These are phyloP conservation scores for Nemania bipapillata DNA, from an alignment of 2,329 filamentous ascomycete genomes.

Conservation along the genomic window DNA sequence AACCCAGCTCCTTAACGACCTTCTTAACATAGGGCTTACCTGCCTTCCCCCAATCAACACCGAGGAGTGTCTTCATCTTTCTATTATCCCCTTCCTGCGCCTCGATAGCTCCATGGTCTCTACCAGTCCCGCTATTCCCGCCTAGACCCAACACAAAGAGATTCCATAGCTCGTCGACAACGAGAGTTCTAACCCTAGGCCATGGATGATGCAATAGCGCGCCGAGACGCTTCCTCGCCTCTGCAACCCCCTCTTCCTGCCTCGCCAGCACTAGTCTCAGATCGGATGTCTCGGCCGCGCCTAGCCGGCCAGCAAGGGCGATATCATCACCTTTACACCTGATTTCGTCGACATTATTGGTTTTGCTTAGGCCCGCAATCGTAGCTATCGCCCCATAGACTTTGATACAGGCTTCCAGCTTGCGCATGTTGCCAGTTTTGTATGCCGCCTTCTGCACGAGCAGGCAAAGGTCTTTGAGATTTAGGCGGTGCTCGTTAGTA, in stretches of 20 bases:
- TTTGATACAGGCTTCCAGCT: conserved; percentile 81
- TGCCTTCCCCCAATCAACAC: conserved; percentile 69
- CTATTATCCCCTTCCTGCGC: conserved; percentile 6
- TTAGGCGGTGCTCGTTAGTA: conserved; percentile 49
- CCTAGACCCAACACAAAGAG: conserved; percentile 47
- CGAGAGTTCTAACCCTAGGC: conserved; percentile 73
- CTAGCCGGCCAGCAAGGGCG: conserved; percentile 11
- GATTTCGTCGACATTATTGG: neutral
- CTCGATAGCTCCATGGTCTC: conserved; percentile 40
- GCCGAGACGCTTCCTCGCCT: conserved; percentile 74
- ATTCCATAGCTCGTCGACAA: conserved; percentile 70
- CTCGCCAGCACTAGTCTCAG: conserved; percentile 45
- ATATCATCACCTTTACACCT: neutral
- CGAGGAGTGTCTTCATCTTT: conserved; percentile 55
- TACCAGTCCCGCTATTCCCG: neutral
- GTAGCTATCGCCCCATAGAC: conserved; percentile 77
- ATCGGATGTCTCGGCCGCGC: conserved; percentile 4
- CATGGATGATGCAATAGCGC: conserved; percentile 84
- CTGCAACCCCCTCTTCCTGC: conserved; percentile 59
- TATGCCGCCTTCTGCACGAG: conserved; percentile 81
- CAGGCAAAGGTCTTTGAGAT: conserved; percentile 71
- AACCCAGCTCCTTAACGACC: conserved; percentile 57
- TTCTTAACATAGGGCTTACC: conserved; percentile 59
- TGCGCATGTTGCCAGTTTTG: conserved; percentile 83
- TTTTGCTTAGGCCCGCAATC: neutral